Base-by-base conservation (phyloP, 805 yeast genomes). In the Pichia sporocuriosa region DNA sequence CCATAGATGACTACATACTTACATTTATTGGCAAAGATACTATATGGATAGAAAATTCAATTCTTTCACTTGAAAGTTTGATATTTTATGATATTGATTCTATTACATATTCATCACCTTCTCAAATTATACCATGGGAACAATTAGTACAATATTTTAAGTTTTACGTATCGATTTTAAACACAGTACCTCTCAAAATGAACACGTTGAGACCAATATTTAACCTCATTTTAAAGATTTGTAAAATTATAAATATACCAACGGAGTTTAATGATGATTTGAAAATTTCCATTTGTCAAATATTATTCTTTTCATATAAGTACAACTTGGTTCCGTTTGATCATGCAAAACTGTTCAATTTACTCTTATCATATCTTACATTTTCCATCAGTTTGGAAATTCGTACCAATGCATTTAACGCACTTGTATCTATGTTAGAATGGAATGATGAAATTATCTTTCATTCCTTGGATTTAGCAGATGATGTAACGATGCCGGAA, bases 41-140 rank as follows among this genome's bases (percentile, higher is more conserved):
- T 10, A 12, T 4, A 9, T 40, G 44, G 44, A 35, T 26, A 3
- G 30, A 24, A 19, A 40, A 40, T 13, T 40, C 39, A 10, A 7
- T 40, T 9, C n/a, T 35, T 2, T 35, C 44, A 13, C 22, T 40
- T 9, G 44, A 40, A 16, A 4, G 5, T 12, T 15, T 20, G 6
- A 5, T 35, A 1, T 35, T 35, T 15, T 29, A 12, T 3, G 32
- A 40, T 15, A 16, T 34, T 6, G 4, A 28, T 12, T 9, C 20
- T 12, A 33, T 39, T 10, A 21, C 34, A 4, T 28, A 6, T n/a
- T 13, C 34, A 4, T 12, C 43, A 7, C 4, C 33, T 10, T 9
- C 24, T 9, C 9, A 23, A 2, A 16, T 7, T 7, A 34, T 34
- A 19, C n/a, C 21, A n/a, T 39, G 43, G 43, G 16, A 9, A 13